These are phyloP conservation scores for Byssoonygena ceratinophila DNA, from an alignment of 2,329 filamentous ascomycete genomes.

Conservation along the genomic window DNA sequence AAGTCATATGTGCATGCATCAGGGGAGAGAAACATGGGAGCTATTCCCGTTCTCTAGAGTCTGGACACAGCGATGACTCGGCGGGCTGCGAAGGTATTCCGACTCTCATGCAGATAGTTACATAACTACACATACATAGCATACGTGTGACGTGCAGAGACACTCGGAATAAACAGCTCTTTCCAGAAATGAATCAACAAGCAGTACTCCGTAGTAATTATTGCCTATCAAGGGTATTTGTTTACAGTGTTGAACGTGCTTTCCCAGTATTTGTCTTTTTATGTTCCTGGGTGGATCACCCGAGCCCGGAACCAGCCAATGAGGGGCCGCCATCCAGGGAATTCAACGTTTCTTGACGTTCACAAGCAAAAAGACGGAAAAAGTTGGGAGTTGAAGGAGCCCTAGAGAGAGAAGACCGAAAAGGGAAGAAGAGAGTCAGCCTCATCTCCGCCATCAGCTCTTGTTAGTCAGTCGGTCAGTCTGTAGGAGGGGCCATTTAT, in stretches of 20 bases:
- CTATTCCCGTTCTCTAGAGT: no score
- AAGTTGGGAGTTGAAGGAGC: background rate
- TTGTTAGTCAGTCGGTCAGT: no score
- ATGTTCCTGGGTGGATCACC: slow-evolving; percentile 2
- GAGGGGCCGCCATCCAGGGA: background rate
- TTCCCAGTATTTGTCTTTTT: no score
- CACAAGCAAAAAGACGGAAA: slow-evolving; percentile 3
- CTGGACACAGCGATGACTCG: no score
- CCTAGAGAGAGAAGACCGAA: background rate
- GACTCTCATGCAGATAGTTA: background rate
- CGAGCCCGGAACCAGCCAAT: slow-evolving; percentile 3
- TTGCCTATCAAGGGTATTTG: background rate
- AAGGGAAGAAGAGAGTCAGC: background rate
- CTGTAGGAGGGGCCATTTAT: no score
- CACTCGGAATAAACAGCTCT: background rate
- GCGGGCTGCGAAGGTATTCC: no score
- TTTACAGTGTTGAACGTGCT: background rate
- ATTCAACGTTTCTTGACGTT: background rate
- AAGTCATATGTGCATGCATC: background rate
- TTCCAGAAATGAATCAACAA: background rate
- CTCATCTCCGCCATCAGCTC: background rate
- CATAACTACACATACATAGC: background rate
- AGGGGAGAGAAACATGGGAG: no score
- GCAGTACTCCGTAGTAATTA: background rate
- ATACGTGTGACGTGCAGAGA: no score